Conservation (phyloP, 208 protist genomes). For the Balamuthia mandrillaris region DNA sequence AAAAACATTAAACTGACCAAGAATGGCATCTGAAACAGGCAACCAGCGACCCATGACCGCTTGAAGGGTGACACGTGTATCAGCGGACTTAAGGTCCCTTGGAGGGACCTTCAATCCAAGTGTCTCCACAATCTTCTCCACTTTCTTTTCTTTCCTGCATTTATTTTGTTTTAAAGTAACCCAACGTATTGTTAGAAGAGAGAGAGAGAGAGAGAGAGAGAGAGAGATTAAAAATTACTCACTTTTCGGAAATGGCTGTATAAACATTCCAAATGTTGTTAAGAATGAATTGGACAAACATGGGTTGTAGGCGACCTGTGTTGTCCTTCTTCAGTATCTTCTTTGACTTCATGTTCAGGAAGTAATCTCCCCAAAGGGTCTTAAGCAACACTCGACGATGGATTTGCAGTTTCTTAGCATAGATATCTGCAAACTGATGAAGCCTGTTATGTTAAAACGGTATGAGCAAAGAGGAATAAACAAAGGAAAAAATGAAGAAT, state of each 20-base stretch:
- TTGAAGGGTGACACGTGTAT: conserved; percentile 38
- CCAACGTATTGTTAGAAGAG: neutral
- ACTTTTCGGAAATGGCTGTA: conserved; percentile 63
- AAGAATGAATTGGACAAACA: conserved; percentile 94
- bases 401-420: conserved; percentile 80
- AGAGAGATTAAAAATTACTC: conserved; percentile 22
- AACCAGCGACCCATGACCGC: conserved; percentile 87
- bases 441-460: conserved; percentile 48
- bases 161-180: neutral
- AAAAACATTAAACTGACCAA: conserved; percentile 53
- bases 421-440: conserved; percentile 84
- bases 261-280: conserved; percentile 94
- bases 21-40: conserved; percentile 84
- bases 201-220: neutral
- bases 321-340: conserved; percentile 69
- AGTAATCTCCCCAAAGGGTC: conserved; percentile 94
- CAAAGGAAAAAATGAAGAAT: conserved; percentile 3
- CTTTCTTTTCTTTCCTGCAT: conserved; percentile 53
- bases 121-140: conserved; percentile 74
- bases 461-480: neutral
- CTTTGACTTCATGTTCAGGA: conserved; percentile 90
- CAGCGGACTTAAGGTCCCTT: conserved; percentile 55
- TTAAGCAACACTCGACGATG: conserved; percentile 69
- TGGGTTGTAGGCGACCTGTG: conserved; percentile 75
- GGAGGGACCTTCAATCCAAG: conserved; percentile 65